Evolutionary conservation across 768 basidiomycete genomes (phyloP), one percentile per base, ranked within the genome.

Genomic region (Lactarius tabidus): DNA sequence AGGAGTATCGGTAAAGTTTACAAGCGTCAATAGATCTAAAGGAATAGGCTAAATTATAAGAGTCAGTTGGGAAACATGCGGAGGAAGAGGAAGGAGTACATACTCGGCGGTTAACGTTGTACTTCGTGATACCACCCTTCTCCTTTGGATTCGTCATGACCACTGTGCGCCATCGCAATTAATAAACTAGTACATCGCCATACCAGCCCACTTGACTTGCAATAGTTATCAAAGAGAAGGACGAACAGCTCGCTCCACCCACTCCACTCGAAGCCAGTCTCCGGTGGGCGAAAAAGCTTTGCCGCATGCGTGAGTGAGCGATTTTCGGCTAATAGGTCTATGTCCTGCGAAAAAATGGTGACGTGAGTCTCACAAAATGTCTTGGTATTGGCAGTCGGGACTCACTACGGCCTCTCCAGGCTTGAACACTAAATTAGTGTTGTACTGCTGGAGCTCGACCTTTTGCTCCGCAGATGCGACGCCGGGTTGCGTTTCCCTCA

Each of bases 161-260:
- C n/a, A n/a, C 90, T 95, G 71, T 6, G 69, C 28, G 57, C 15
- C 20, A 36, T 33, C 31, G 45, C 29, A 36, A n/a, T 26, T 54
- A 28, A 38, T 20, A 7, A n/a, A n/a, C n/a, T n/a, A 28, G 0
- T 29, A 29, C 14, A 36, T n/a, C 36, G n/a, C 18, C 18, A 31
- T 17, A 14, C 18, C 1, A 5, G 17, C 28, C 6, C 58, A 15
- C 15, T 33, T 4, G 38, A 77, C 91, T 75, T 65, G 93, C 94
- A 75, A 71, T 98, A 99, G 71, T 98, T 94, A 75, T 99, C n/a
- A n/a, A n/a, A n/a, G n/a, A n/a, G n/a, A n/a, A n/a, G n/a, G n/a
- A n/a, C n/a, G n/a, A n/a, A n/a, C 97, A 96, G 81, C 75, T 98
- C 95, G 53, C 85, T 87, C 92, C 93, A 96, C 48, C 89, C 91